Evolutionary conservation across 2,329 filamentous ascomycete genomes (phyloP).

Genomic region (Alternaria postmessia): DNA sequence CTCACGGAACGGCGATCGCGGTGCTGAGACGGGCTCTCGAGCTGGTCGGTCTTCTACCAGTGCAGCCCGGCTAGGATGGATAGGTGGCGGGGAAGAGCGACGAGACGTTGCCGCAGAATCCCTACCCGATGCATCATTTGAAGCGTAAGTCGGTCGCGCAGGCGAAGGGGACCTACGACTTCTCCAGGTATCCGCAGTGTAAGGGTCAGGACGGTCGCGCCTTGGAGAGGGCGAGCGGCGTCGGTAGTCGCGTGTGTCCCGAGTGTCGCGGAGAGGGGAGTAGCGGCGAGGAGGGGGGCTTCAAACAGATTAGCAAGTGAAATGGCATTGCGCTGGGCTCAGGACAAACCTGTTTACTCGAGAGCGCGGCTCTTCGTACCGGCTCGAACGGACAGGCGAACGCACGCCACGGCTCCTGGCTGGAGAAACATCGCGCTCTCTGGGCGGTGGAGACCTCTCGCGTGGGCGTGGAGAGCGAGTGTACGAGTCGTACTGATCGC

Average conservation of each 20-base stretch:
- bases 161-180: constrained; percentile 63
- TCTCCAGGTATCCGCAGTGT: constrained; percentile 60
- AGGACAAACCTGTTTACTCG: constrained; percentile 45
- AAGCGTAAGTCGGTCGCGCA: constrained; percentile 46
- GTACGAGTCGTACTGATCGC: constrained; percentile 51
- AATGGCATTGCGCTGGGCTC: not conserved
- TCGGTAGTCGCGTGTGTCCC: constrained; percentile 57
- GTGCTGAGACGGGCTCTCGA: constrained; percentile 45
- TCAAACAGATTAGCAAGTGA: constrained; percentile 16
- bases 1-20: constrained; percentile 46
- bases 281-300: constrained; percentile 51
- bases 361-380: constrained; percentile 58
- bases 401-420: constrained; percentile 56
- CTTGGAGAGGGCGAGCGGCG: constrained; percentile 64
- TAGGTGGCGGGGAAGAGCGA: constrained; percentile 66
- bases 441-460: constrained; percentile 55
- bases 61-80: constrained; percentile 63
- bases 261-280: constrained; percentile 53
- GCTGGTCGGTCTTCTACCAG: constrained; percentile 41
- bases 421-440: constrained; percentile 58
- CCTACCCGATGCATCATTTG: constrained; percentile 60
- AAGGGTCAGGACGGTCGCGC: constrained; percentile 58
- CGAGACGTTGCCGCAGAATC: constrained; percentile 66
- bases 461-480: constrained; percentile 53
- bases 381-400: constrained; percentile 51